These are phyloP conservation scores for Auriscalpium microsporum DNA, from an alignment of 768 basidiomycete genomes.

Conservation along the genomic window DNA sequence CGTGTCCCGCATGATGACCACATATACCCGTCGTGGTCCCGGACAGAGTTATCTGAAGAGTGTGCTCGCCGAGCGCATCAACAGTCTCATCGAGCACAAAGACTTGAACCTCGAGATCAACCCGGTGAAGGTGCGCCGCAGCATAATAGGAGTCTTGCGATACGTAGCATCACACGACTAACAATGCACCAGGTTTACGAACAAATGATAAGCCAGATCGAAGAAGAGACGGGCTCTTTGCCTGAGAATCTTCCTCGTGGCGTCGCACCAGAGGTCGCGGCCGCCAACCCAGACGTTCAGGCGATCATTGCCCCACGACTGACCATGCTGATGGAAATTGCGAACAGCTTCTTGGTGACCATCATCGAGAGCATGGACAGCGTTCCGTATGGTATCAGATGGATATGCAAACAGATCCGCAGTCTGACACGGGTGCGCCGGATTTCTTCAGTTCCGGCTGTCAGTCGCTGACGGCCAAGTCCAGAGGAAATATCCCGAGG, in stretches of 20 bases:
- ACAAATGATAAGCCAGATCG: constrained; percentile 98
- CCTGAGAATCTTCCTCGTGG: constrained; percentile 89
- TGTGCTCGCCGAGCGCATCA: constrained; percentile 95
- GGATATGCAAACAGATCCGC: constrained; percentile 99
- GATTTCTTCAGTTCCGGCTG: not conserved
- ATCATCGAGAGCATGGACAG: constrained; percentile 99
- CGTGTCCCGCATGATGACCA: constrained; percentile 99
- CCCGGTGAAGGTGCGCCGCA: constrained; percentile 73
- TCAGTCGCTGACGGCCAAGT: constrained; percentile 5
- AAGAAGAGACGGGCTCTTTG: constrained; percentile 90
- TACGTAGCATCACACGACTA: not conserved
- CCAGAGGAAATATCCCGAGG: constrained; percentile 97
- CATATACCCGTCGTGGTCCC: constrained; percentile 96
- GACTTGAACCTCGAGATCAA: constrained; percentile 99
- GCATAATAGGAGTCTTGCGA: not conserved
- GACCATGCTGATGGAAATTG: constrained; percentile 99
- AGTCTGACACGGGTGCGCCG: constrained; percentile 82
- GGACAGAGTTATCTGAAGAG: constrained; percentile 98
- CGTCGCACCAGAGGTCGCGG: constrained; percentile 89
- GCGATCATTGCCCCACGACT: constrained; percentile 95
- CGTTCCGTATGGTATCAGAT: constrained; percentile 97
- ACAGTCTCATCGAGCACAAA: constrained; percentile 98
- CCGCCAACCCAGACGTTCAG: constrained; percentile 91
- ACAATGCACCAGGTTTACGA: constrained; percentile 79
- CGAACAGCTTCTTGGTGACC: constrained; percentile 92